Evolutionary conservation across 2,329 filamentous ascomycete genomes (phyloP).

Genomic region (Sporothrix pseudoabietina): DNA sequence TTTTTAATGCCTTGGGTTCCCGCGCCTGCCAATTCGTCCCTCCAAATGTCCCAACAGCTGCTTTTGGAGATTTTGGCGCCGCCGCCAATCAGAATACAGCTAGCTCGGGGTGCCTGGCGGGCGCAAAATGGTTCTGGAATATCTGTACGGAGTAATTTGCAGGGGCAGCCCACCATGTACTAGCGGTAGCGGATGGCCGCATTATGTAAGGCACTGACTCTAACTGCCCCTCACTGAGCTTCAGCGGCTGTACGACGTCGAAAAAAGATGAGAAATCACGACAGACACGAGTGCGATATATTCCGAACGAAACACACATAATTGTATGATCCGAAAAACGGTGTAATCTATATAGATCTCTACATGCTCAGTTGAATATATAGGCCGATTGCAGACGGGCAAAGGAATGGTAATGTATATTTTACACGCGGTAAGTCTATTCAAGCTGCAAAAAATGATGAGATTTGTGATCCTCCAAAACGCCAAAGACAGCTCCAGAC

Average conservation of each 20-base stretch:
- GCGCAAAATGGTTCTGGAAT: constrained; percentile 20
- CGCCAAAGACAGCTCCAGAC: background rate
- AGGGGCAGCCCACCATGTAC: constrained; percentile 2
- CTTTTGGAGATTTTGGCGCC: background rate
- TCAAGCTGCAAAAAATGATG: background rate
- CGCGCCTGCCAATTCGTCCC: background rate
- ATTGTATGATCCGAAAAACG: too few species aligned
- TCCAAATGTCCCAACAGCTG: background rate
- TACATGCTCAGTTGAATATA: background rate
- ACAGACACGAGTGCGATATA: too few species aligned
- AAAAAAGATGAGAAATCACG: background rate
- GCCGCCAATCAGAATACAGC: constrained; percentile 20
- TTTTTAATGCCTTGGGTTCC: background rate
- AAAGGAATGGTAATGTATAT: background rate
- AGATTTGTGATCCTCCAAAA: background rate
- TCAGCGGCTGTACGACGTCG: background rate
- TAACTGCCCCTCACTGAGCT: background rate
- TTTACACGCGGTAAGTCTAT: background rate
- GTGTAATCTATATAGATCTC: too few species aligned
- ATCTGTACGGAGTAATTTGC: background rate
- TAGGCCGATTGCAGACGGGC: background rate
- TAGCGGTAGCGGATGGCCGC: background rate
- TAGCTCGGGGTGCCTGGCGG: constrained; percentile 4
- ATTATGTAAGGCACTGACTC: constrained; percentile 6
- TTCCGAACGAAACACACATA: background rate